Evolutionary conservation across 2,329 filamentous ascomycete species (phyloP), one percentile per base, ranked within the genome.

Genomic region (Monosporascus sp.): DNA sequence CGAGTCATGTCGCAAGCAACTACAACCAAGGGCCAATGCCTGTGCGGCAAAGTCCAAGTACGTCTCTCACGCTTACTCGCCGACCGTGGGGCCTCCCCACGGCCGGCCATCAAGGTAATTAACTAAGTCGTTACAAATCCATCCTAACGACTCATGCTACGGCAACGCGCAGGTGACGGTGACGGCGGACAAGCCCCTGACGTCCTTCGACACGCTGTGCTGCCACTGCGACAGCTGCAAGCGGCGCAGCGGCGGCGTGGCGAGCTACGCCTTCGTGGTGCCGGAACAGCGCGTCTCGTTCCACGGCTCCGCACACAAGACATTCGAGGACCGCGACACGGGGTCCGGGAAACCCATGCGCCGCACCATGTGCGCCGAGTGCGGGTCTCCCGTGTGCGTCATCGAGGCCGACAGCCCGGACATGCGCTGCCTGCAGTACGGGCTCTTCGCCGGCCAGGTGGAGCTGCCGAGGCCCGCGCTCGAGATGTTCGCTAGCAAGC

Each of bases 321-420:
- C 53, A n/a, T 56, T 54, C 8, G 35, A 53, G 19, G 54, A 54
- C 43, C 45, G 14, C 11, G 40, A 49, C 20, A 56, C 54, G 17
- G 52, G 52, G 43, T 51, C 48, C 17, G 54, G 54, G 3, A 19
- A 51, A 2, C 51, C 54, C n/a, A 56, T 56, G 54, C 54, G 51
- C 48, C 37, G 54, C 43, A 56, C 48, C n/a, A 54, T 56, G 52
- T 56, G 54, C 24, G 52, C 44, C 51, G 54, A 54, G 22, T 56
- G 54, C 46, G 54, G 54, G 19, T 51, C 47, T 3, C 54, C 54
- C 9, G 54, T 56, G 31, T 56, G 54, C 20, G 50, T 56, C 11
- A 46, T 56, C 24, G 54, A 56, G 52, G 38, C 51, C 7, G 31
- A 17, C 7, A 44, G 41, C 40, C 37, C 37, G 8, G 52, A 54